A percentile compares a stretch with the other conserved stretches of the same genome.
phyloP scores from a whole-genome alignment of 257 asterid genomes.

The Nicotiana noctiflora region DNA sequence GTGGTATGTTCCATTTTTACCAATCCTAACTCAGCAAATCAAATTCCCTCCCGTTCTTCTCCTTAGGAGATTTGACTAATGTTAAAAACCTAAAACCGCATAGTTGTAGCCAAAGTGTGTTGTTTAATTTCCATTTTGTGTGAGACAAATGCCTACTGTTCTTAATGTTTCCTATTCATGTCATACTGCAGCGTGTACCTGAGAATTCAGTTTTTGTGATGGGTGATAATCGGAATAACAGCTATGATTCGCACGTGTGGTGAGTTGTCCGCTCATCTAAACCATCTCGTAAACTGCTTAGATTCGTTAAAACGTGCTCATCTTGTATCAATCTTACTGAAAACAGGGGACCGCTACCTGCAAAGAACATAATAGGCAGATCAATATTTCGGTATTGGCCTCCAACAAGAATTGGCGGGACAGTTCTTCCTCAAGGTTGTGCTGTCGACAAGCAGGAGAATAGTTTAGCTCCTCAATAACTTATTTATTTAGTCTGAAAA shows the following conservation, averaged over 20 bases:
- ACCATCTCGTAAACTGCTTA: not conserved
- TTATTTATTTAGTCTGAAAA: not conserved
- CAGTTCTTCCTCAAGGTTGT: slow-evolving; percentile 59
- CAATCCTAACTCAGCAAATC: not conserved
- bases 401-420: slow-evolving; percentile 57
- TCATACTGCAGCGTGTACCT: slow-evolving; percentile 9
- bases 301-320: not conserved
- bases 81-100: not conserved
- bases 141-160: not conserved
- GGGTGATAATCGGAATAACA: slow-evolving; percentile 24
- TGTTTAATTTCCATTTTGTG: not conserved
- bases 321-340: not conserved
- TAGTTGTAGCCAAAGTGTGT: not conserved
- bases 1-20: slow-evolving; percentile 4
- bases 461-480: not conserved
- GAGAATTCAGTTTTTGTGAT: slow-evolving; percentile 16
- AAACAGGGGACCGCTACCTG: slow-evolving; percentile 13
- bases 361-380: slow-evolving; percentile 10
- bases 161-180: not conserved
- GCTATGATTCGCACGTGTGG: slow-evolving; percentile 22
- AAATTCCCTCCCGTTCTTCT: not conserved
- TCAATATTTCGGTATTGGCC: slow-evolving; percentile 19
- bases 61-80: not conserved
- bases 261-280: not conserved
- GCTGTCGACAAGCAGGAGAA: slow-evolving; percentile 31